Base-by-base conservation (phyloP, 2,329 filamentous ascomycete genomes). In the Emericellopsis atlantica region DNA sequence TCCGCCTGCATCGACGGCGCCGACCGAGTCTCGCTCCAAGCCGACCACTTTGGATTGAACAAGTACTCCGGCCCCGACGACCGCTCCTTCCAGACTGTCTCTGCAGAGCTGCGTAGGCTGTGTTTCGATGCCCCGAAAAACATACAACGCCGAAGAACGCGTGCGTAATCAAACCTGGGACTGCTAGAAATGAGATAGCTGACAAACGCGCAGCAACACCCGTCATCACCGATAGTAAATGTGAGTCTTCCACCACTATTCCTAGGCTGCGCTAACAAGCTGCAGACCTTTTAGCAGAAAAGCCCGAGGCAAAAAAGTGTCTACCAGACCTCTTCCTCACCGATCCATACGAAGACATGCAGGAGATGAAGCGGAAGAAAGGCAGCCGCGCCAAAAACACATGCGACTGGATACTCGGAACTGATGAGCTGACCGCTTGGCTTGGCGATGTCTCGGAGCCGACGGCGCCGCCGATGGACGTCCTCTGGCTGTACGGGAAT, bases 281-380 rank as follows among this genome's bases (percentile, higher is more conserved):
- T 29, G 26, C 26, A 29, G 26, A 29, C 26, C 26, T 22, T 22
- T 36, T 39, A 31, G 33, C 21, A 8, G 18, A 42, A 26, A 37
- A 32, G 23, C 41, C 40, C 36, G 45, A 48, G 10, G 44, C 46
- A 6, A 21, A 31, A 34, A 37, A 39, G 6, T 50, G 46, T 42
- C 40, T 46, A 10, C 43, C 41, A 12, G 37, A 43, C 32, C 46
- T 51, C 39, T 49, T 49, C 40, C 32, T 48, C 32, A 49, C 48
- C 18, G 46, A 49, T 33, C 49, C 46, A 12, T 29, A 23, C n/a
- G 48, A 48, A n/a, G 48, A 49, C 32, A 45, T 31, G 39, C 38
- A 44, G 22, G 40, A 33, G 3, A 36, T 50, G 43, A 50, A 49
- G 36, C 49, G 48, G 16, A 50, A 50, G 40, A 51, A 50, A 41